Conservation (phyloP, 805 yeast species). For the Yarrowia sp. region DNA sequence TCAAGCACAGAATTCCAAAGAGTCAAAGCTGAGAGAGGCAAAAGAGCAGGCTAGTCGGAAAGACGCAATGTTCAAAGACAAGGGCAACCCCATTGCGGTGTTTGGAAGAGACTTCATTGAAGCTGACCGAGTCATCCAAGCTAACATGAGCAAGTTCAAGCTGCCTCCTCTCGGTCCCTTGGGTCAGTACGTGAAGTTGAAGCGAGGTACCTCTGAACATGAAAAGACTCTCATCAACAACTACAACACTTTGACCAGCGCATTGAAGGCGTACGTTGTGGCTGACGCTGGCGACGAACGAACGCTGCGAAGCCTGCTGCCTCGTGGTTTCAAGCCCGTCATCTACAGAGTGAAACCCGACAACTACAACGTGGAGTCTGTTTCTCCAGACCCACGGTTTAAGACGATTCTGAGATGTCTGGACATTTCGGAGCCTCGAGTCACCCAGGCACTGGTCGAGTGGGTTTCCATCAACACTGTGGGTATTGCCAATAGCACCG, state of each 20-base stretch:
- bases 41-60: not conserved
- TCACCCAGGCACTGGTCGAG: constrained; percentile 4
- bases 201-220: not conserved
- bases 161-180: constrained; percentile 18
- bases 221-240: constrained; percentile 1
- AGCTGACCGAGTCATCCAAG: not conserved
- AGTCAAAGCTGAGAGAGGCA: not conserved
- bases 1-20: not conserved
- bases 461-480: not conserved
- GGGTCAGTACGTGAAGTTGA: constrained; percentile 27
- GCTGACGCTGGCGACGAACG: constrained; percentile 3
- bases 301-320: not conserved
- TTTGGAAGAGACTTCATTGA: not conserved
- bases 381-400: not conserved
- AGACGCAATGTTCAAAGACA: constrained; percentile 1
- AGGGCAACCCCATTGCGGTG: constrained; percentile 20
- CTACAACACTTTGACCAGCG: not conserved
- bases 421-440: constrained; percentile 6
- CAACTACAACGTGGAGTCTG: not conserved
- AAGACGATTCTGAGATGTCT: constrained; percentile 1
- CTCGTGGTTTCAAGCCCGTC: not conserved
- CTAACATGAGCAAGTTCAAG: not conserved
- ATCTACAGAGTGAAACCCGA: not conserved
- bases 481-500: not conserved
- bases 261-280: constrained; percentile 1